These are phyloP conservation scores for Corchorus olitorius DNA, from an alignment of 345 rosid genomes.

Conservation along the genomic window DNA sequence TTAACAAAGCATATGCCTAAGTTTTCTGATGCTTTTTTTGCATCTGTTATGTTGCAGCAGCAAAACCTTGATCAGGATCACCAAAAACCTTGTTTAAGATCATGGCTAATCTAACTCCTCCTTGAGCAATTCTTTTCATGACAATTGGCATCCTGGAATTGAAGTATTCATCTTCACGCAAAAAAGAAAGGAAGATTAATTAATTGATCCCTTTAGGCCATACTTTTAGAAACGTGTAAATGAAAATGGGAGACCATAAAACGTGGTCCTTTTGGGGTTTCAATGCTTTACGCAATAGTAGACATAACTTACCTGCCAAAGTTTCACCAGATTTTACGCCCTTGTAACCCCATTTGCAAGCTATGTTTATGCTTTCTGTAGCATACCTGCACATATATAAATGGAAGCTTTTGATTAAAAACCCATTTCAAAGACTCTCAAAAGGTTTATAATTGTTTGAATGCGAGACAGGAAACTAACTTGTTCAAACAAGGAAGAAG, in stretches of 20 bases:
- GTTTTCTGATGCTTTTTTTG: neutral
- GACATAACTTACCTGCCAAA: slow-evolving; percentile 49
- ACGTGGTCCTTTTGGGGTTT: neutral
- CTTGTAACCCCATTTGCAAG: slow-evolving; percentile 94
- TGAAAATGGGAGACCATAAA: neutral
- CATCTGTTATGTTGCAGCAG: slow-evolving; percentile 46
- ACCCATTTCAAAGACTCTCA: neutral
- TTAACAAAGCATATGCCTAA: neutral
- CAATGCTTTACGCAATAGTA: slow-evolving; percentile 11
- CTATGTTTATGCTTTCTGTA: slow-evolving; percentile 70
- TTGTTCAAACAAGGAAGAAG: slow-evolving; percentile 66
- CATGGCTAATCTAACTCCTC: slow-evolving; percentile 92
- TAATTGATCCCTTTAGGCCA: neutral
- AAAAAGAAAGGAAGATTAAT: neutral
- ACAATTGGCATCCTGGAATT: slow-evolving; percentile 81
- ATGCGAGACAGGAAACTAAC: slow-evolving; percentile 33
- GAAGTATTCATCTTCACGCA: slow-evolving; percentile 74
- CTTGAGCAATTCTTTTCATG: slow-evolving; percentile 92
- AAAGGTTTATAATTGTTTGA: neutral
- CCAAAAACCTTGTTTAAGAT: slow-evolving; percentile 65
- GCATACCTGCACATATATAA: slow-evolving; percentile 53
- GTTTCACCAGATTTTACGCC: slow-evolving; percentile 71
- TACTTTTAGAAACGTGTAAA: neutral
- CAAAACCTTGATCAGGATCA: slow-evolving; percentile 40
- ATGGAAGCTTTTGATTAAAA: slow-evolving; percentile 1